Base-by-base conservation (phyloP, 345 rosid genomes). In the Limnanthes douglasii region DNA sequence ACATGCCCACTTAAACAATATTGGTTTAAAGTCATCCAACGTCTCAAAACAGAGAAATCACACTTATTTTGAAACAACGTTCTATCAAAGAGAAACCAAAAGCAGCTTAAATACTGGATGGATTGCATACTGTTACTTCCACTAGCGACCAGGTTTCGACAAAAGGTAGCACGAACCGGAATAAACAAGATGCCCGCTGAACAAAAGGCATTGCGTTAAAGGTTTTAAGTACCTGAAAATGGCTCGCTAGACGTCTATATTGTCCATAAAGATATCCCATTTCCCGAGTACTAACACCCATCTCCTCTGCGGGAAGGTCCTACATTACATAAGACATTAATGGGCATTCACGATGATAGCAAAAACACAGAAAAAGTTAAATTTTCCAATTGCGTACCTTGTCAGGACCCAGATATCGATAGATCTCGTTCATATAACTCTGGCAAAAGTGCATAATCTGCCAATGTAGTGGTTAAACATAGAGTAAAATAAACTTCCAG, bases 361-460 rank as follows among this genome's bases (percentile, higher is more conserved):
- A 19, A 25, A 31, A 18, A 37, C 41, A 22, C 30, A 31, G 11
- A 32, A 22, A 35, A 27, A 23, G 34, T 34, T 2, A 39, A 17
- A 18, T 11, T 11, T 13, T 31, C 32, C 16, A 16, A 48, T 12
- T 18, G 55, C 62, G 60, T 56, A 75, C 98, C 81, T 80, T 84
- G 59, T 90, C 96, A 16, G 84, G 84, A 51, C 85, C 92, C 60
- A 90, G 62, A 54, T 84, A 90, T 54, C 93, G 64, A 57, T 72
- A 75, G 56, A 80, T 66, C 77, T 90, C 94, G 62, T 59, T 77
- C 94, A 90, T 78, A 71, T 80, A 80, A 73, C 98, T 90, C 68
- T 90, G 98, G 72, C 98, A 90, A 65, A 90, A 90, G 53, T 70
- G 78, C 98, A 85, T 84, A 45, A 90, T 62, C 98, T 90, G 85